A percentile compares a stretch with the other conserved stretches of the same genome.
phyloP scores from a whole-genome alignment of 2,329 filamentous ascomycete genomes.

The Colletotrichum sp. region DNA sequence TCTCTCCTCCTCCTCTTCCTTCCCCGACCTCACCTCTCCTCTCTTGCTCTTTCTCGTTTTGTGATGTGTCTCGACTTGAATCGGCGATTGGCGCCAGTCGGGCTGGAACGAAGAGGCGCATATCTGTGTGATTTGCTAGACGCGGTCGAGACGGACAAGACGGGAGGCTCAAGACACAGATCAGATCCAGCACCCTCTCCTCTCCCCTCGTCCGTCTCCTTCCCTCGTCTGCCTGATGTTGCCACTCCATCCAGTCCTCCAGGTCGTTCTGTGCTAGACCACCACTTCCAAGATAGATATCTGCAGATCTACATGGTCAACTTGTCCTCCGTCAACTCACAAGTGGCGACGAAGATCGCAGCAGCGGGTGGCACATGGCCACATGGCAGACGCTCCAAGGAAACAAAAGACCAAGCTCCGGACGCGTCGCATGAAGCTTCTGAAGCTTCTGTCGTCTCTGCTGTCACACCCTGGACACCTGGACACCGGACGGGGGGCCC shows the following conservation, averaged over 20 bases:
- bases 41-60: neutral
- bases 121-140: neutral
- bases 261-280: neutral
- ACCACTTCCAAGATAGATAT: neutral
- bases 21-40: neutral
- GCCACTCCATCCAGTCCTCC: neutral
- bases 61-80: neutral
- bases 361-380: neutral
- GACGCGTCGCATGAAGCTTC: conserved; percentile 15
- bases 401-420: neutral
- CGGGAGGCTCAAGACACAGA: neutral
- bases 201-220: neutral
- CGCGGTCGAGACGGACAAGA: neutral
- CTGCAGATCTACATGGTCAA: neutral
- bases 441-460: conserved; percentile 22
- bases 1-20: neutral
- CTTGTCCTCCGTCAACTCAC: neutral
- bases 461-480: conserved; percentile 2
- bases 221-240: neutral
- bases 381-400: neutral
- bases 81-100: neutral
- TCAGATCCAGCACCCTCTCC: neutral
- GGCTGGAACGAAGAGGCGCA: neutral
- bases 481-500: neutral
- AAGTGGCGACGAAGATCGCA: neutral